Evolutionary conservation across 2,329 filamentous ascomycete genomes (phyloP), one percentile per base, ranked within the genome.

Genomic region (Verruconis gallopava): DNA sequence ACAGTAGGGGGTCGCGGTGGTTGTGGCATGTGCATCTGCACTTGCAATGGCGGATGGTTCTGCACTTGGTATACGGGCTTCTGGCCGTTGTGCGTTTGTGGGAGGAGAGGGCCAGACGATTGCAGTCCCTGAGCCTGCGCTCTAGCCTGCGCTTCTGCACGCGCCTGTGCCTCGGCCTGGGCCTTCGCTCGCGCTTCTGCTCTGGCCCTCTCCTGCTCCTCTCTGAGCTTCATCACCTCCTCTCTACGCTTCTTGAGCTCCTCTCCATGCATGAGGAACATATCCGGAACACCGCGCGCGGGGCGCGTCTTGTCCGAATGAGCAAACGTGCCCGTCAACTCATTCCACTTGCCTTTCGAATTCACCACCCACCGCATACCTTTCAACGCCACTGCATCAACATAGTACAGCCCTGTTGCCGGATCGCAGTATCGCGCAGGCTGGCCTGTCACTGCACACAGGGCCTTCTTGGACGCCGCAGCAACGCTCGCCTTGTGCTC

Each of bases 371-470:
- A 75, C 53, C 84, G 80, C 36, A 96, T 81, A 58, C 93, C 79
- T 51, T 77, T 77, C 62, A 86, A 95, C 0, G 86, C 88, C 47
- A 79, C 74, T 34, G 76, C 67, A 56, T 89, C 89, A 48, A 76
- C 73, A 61, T 89, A 98, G 1, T 79, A 76, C 13, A 96, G 69
- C 0, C 84, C 83, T 0, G 89, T 96, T 50, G 75, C 73, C 0
- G 86, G 85, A 58, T 98, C 91, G 18, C 79, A 75, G 60, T 93
- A 96, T 42, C 77, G 77, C 11, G 89, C 91, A 3, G 79, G 75
- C 41, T 79, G 74, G 53, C 80, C 81, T 1, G 85, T 95, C 55
- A 96, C 88, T 38, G 79, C 80, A 59, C 91, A 98, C 21, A 79
- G 40, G 3, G 40, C 19, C 28, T 38, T 44, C 42, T 39, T 45